These are phyloP conservation scores for Suhomyces emberorum DNA, from an alignment of 805 yeast genomes.

Conservation along the genomic window DNA sequence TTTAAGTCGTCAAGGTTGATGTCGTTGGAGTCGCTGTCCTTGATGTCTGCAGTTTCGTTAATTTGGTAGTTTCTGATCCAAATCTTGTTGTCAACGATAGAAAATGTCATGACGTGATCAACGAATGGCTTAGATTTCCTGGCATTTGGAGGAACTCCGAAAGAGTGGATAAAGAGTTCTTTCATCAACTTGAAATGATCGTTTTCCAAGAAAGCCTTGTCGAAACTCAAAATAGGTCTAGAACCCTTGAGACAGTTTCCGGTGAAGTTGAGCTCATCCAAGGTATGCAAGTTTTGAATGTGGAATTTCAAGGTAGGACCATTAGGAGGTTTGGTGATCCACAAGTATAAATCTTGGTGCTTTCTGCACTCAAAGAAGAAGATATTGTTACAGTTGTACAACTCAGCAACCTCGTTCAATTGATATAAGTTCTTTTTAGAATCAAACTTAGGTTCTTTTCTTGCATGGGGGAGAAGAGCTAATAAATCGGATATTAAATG, in stretches of 20 bases:
- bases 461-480: slow-evolving; percentile 83
- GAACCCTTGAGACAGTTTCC: slow-evolving; percentile 96
- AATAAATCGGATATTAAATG: slow-evolving; percentile 83
- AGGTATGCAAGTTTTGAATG: slow-evolving; percentile 90
- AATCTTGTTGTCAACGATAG: slow-evolving; percentile 86
- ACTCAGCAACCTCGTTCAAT: slow-evolving; percentile 92
- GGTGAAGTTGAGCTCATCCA: slow-evolving; percentile 93
- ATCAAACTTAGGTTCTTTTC: slow-evolving; percentile 95
- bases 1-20: slow-evolving; percentile 56
- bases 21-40: slow-evolving; percentile 47
- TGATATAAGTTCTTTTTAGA: slow-evolving; percentile 85
- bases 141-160: slow-evolving; percentile 94
- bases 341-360: slow-evolving; percentile 89
- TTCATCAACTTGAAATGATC: slow-evolving; percentile 71
- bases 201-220: slow-evolving; percentile 63
- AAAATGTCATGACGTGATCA: slow-evolving; percentile 92
- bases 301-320: slow-evolving; percentile 96
- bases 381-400: slow-evolving; percentile 94
- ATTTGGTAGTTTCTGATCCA: slow-evolving; percentile 97
- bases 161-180: slow-evolving; percentile 73
- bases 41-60: slow-evolving; percentile 58
- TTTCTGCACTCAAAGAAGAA: slow-evolving; percentile 94
- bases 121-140: slow-evolving; percentile 91
- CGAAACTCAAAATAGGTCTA: slow-evolving; percentile 89
- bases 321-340: slow-evolving; percentile 95